phyloP scores from a whole-genome alignment of 306 rosid species.

The Quercus dentata region DNA sequence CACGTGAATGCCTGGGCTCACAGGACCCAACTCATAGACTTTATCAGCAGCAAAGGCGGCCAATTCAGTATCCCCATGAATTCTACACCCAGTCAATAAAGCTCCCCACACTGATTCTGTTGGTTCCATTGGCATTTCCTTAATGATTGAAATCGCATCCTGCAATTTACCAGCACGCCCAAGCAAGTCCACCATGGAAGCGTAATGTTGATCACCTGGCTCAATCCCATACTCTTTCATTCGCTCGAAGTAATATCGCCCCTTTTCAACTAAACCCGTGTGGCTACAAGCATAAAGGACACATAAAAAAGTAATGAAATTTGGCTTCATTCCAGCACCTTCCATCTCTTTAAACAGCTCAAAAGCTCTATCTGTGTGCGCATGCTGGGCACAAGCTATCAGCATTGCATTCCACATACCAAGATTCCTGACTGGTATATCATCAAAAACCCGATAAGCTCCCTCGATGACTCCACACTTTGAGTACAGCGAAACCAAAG shows the following conservation, averaged over 20 bases:
- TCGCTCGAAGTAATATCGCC: constrained; percentile 44
- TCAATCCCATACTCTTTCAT: constrained; percentile 75
- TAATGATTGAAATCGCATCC: constrained; percentile 58
- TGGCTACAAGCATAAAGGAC: constrained; percentile 89
- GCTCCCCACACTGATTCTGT: constrained; percentile 90
- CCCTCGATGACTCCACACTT: constrained; percentile 77
- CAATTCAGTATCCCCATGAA: constrained; percentile 68
- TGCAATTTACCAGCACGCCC: constrained; percentile 79
- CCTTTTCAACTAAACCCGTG: constrained; percentile 74
- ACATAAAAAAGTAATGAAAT: constrained; percentile 77
- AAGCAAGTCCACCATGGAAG: constrained; percentile 80
- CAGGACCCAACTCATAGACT: constrained; percentile 43
- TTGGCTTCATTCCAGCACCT: constrained; percentile 62
- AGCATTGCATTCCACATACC: constrained; percentile 95
- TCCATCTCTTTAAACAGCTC: constrained; percentile 54
- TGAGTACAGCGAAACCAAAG: constrained; percentile 69
- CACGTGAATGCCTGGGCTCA: constrained; percentile 66
- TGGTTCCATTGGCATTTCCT: constrained; percentile 69
- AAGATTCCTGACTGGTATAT: constrained; percentile 55
- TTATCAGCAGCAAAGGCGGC: constrained; percentile 75
- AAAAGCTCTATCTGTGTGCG: constrained; percentile 53
- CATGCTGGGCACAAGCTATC: constrained; percentile 80
- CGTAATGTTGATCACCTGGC: constrained; percentile 70
- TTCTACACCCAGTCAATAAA: constrained; percentile 73
- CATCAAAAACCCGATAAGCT: constrained; percentile 62